phyloP scores from a whole-genome alignment of 1,139 yeast species.

The Wickerhamomyces sp. region DNA sequence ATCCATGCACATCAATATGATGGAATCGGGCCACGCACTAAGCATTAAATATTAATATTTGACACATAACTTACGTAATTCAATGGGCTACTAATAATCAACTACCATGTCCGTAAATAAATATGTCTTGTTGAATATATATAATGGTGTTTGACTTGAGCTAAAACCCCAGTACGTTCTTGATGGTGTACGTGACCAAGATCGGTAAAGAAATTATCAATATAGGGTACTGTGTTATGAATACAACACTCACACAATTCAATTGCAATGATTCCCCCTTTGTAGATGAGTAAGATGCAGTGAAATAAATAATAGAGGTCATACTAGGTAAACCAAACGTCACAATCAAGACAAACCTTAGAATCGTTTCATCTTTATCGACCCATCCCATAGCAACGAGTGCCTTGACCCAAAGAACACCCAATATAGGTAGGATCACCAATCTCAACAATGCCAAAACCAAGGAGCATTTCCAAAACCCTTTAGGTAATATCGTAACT shows the following conservation, averaged over 20 bases:
- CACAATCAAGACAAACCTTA: slow-evolving; percentile 62
- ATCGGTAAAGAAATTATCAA: slow-evolving; percentile 59
- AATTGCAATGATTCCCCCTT: slow-evolving; percentile 56
- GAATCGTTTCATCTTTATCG: slow-evolving; percentile 47
- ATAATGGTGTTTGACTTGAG: too few species aligned
- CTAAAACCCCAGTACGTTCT: slow-evolving; percentile 23
- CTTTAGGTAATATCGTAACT: slow-evolving; percentile 53
- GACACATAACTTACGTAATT: too few species aligned
- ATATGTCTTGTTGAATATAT: too few species aligned
- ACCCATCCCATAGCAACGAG: slow-evolving; percentile 46
- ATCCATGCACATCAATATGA: too few species aligned
- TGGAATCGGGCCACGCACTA: too few species aligned
- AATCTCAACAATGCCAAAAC: slow-evolving; percentile 42
- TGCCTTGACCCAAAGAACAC: slow-evolving; percentile 50
- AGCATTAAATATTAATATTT: too few species aligned
- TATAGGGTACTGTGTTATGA: slow-evolving; percentile 55
- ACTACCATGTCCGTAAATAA: too few species aligned
- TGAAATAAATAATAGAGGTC: slow-evolving; percentile 62
- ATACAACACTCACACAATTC: slow-evolving; percentile 63
- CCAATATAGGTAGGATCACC: slow-evolving; percentile 54
- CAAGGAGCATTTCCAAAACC: slow-evolving; percentile 63
- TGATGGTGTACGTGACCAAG: slow-evolving; percentile 52
- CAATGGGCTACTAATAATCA: too few species aligned
- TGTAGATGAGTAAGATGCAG: slow-evolving; percentile 69
- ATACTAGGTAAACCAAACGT: slow-evolving; percentile 68